phyloP scores from a whole-genome alignment of 768 basidiomycete species.

The Tulasnella sp. region DNA sequence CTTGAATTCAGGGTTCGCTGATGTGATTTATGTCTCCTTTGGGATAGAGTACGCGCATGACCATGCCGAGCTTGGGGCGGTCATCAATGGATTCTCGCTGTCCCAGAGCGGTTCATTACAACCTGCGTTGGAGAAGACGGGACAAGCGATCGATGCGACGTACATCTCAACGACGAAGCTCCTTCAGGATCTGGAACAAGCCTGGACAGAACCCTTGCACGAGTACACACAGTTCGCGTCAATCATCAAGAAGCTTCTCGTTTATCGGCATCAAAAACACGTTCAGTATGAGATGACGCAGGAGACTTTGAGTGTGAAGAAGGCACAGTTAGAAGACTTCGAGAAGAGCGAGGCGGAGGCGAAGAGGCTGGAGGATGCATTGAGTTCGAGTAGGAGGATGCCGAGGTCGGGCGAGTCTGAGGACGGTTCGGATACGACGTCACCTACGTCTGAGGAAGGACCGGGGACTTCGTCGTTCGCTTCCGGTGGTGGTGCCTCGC shows the following conservation, averaged over 20 bases:
- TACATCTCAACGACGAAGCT: conserved; percentile 87
- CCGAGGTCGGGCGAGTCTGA: not conserved
- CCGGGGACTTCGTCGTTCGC: conserved; percentile 14
- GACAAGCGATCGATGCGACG: conserved; percentile 89
- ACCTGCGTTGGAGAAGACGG: conserved; percentile 89
- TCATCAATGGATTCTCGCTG: conserved; percentile 85
- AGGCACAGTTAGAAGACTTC: conserved; percentile 74
- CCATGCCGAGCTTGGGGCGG: conserved; percentile 82
- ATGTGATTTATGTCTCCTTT: not conserved
- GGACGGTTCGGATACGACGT: conserved; percentile 15
- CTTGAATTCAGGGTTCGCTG: not conserved
- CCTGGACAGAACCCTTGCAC: conserved; percentile 90
- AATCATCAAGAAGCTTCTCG: conserved; percentile 89
- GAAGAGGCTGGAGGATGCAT: conserved; percentile 75
- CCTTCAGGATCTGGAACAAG: conserved; percentile 86
- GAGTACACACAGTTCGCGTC: conserved; percentile 91
- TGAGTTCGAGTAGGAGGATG: conserved; percentile 29
- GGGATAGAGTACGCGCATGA: conserved; percentile 67
- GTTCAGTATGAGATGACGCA: conserved; percentile 97
- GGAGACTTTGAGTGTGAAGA: conserved; percentile 74
- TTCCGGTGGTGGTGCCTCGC: not conserved
- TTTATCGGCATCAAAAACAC: conserved; percentile 95
- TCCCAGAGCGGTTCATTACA: conserved; percentile 65
- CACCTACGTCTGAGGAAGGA: conserved; percentile 20
- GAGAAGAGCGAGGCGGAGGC: conserved; percentile 93